Conservation (phyloP, 495 filamentous ascomycete species). For the Aspergillus sparsus region DNA sequence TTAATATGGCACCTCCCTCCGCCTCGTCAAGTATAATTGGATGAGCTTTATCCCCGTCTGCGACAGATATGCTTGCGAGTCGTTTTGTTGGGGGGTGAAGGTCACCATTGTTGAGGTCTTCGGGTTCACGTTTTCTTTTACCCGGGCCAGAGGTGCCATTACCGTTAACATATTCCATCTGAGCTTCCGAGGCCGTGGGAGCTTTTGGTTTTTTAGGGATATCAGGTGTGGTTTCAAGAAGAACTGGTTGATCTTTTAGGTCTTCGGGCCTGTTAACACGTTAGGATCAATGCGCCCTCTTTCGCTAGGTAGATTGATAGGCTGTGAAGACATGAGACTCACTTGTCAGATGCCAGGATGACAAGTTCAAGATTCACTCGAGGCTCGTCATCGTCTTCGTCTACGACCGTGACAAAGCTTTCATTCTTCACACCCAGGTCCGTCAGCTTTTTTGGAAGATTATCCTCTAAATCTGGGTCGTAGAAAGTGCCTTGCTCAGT, state of each 20-base stretch:
- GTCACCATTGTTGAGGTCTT: slow-evolving; percentile 47
- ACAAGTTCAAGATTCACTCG: slow-evolving; percentile 79
- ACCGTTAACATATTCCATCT: slow-evolving; percentile 18
- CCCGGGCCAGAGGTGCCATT: slow-evolving; percentile 30
- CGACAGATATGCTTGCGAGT: slow-evolving; percentile 32
- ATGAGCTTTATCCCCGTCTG: slow-evolving; percentile 37
- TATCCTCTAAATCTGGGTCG: slow-evolving; percentile 85
- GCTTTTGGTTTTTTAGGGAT: slow-evolving; percentile 54
- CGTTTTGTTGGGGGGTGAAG: slow-evolving; percentile 45
- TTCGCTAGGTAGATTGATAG: not conserved
- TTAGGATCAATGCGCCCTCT: slow-evolving; percentile 14
- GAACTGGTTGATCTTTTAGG: slow-evolving; percentile 44
- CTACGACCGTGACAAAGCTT: slow-evolving; percentile 79
- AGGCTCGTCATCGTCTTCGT: slow-evolving; percentile 79
- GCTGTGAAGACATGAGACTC: slow-evolving; percentile 10
- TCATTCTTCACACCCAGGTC: slow-evolving; percentile 75
- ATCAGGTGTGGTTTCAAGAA: slow-evolving; percentile 45
- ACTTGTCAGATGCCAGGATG: slow-evolving; percentile 46
- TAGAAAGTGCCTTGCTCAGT: slow-evolving; percentile 76
- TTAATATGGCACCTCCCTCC: slow-evolving; percentile 68
- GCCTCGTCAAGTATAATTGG: slow-evolving; percentile 57
- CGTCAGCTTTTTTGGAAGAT: slow-evolving; percentile 72
- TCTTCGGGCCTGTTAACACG: slow-evolving; percentile 27
- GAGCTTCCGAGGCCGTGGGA: slow-evolving; percentile 9
- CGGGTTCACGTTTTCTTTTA: slow-evolving; percentile 49